Evolutionary conservation across 2,329 filamentous ascomycete genomes (phyloP).

Genomic region (Monosporascus sp.): DNA sequence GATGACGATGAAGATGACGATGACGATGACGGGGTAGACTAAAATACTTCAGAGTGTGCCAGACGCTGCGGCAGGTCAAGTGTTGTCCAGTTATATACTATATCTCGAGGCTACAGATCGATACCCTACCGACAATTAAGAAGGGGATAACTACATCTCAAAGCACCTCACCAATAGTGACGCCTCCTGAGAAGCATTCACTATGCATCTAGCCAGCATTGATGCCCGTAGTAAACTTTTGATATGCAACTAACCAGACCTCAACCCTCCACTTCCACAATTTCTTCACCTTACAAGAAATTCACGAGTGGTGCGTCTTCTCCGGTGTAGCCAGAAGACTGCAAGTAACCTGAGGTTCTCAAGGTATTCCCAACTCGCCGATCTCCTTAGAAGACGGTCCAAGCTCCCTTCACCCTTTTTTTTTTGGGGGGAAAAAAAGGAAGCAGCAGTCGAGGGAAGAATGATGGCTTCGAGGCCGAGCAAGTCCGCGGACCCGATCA

Average conservation of each 20-base stretch:
- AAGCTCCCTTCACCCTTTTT: not conserved
- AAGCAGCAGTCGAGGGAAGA: not conserved
- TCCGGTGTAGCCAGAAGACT: no score
- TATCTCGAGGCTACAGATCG: not conserved
- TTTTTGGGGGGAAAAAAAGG: not conserved
- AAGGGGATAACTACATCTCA: not conserved
- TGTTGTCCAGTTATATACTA: not conserved
- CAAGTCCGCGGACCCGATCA: constrained; percentile 13
- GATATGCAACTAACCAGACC: constrained; percentile 15
- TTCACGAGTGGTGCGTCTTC: constrained; percentile 1
- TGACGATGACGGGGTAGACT: constrained; percentile 25
- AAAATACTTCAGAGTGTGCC: constrained; percentile 3
- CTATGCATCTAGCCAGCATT: not conserved
- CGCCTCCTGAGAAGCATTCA: not conserved
- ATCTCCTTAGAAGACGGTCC: not conserved
- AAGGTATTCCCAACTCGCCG: no score
- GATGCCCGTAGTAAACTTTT: not conserved
- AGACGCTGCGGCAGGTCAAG: not conserved
- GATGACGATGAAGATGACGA: constrained; percentile 34
- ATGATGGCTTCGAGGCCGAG: constrained; percentile 8
- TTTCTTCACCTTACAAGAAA: constrained; percentile 17
- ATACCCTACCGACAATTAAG: not conserved
- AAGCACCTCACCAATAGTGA: no score
- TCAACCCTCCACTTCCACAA: constrained; percentile 12
- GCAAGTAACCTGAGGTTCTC: no score